Base-by-base conservation (phyloP, 768 basidiomycete species). In the Tricholoma furcatifolium region DNA sequence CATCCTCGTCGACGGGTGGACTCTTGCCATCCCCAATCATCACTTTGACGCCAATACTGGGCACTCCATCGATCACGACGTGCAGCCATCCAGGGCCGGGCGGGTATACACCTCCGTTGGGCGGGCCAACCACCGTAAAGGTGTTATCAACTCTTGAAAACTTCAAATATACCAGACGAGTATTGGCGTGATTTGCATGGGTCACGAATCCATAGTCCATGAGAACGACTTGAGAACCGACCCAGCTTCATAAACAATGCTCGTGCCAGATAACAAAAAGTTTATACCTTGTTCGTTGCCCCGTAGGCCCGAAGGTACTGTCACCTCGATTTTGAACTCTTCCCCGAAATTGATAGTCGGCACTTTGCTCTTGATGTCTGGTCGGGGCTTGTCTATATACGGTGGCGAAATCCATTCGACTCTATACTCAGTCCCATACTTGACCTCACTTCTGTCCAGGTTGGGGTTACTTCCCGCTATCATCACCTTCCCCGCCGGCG, bases 161-260 rank as follows among this genome's bases (percentile, higher is more conserved):
- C 15, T 67, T 63, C 48, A 96, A 74, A 60, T 85, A 86, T 18
- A 92, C 88, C 30, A 87, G 67, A n/a, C 90, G 85, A 18, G 82
- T 81, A 65, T 90, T 90, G 17, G 85, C 79, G 60, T 91, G 89
- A 27, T 84, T 79, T 14, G 83, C 81, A 61, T 91, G 90, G 3
- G 90, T 91, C 42, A 90, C 80, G 62, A 75, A 91, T n/a, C 88
- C 90, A 14, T 91, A 72, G 65, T 93, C 91, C 85, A 93, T 88
- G 31, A 91, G 67, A 1, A 75, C 80, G 20, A 90, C 90, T 91
- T 53, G 5, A 50, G 59, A 10, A 32, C 23, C 21, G 15, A 32
- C 30, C 20, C 30, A 6, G 38, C 51, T 50, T 48, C 31, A 15
- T 17, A 10, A 47, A 46, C 15, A 38, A 18, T 14, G 12, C 35